Evolutionary conservation across 345 rosid species (phyloP), one percentile per base, ranked within the genome.

Genomic region (Stellera chamaejasme): DNA sequence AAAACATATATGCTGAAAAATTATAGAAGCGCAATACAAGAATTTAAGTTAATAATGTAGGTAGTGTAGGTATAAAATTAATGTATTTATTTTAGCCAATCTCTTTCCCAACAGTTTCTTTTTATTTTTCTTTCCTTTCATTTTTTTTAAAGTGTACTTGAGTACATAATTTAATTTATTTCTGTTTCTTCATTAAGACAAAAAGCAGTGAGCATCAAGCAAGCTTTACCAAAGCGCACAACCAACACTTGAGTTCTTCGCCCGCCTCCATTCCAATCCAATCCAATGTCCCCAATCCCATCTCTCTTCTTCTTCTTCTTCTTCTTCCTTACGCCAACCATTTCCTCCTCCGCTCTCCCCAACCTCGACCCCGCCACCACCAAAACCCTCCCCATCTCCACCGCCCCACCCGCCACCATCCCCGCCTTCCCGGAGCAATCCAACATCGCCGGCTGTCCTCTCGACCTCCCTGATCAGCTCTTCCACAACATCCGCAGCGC

Each of bases 401-500:
- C 83, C n/a, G 59, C 81, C 2, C 85, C 87, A 0, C 73, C 90
- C 1, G 79, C 83, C 12, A 88, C 88, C 45, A 92, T 92, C 61
- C 97, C 95, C 28, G 97, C 98, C 14, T 92, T 86, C 78, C 97
- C 97, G 0, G 97, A 88, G 53, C 91, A 92, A 58, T 82, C 97
- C 46, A 77, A 74, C 59, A 56, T 75, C 14, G 77, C 75, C n/a
- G 80, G 79, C 28, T 88, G 93, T 50, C 95, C 85, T 0, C 75
- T 88, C 10, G 77, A 81, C 59, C 77, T 92, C 48, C 89, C 97
- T 0, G 82, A 79, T 16, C 79, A 73, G 26, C 88, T 88, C 53
- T 85, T 91, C 75, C 80, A 59, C 64, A 64, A 81, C 42, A 63
- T 91, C n/a, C 72, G 74, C 45, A 61, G 78, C 44, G 92, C 92